These are phyloP conservation scores for Luffa acutangula DNA, from an alignment of 306 rosid genomes.

Conservation along the genomic window DNA sequence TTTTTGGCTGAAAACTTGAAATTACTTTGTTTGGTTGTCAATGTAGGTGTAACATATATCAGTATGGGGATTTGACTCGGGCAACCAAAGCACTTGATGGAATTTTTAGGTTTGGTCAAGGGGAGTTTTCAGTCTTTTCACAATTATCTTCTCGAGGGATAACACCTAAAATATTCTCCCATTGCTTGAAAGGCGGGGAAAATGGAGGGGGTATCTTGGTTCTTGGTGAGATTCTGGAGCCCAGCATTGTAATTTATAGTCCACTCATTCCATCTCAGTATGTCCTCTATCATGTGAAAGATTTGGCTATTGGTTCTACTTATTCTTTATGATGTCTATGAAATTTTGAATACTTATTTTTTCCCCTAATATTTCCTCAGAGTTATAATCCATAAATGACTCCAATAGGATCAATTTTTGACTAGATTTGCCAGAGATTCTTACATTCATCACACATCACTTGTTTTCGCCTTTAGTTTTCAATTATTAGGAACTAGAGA, in stretches of 20 bases:
- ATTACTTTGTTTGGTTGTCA: slow-evolving; percentile 24
- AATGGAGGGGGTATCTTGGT: slow-evolving; percentile 93
- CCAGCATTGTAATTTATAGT: slow-evolving; percentile 80
- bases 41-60: slow-evolving; percentile 79
- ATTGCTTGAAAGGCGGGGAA: slow-evolving; percentile 76
- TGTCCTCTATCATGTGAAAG: slow-evolving; percentile 31
- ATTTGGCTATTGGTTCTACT: background rate
- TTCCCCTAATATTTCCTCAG: background rate
- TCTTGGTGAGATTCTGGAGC: slow-evolving; percentile 97
- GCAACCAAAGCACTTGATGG: slow-evolving; percentile 90
- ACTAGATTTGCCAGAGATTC: background rate
- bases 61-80: slow-evolving; percentile 69
- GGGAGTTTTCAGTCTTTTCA: slow-evolving; percentile 68
- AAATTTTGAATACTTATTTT: background rate
- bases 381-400: background rate
- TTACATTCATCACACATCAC: background rate
- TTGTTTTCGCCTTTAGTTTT: background rate
- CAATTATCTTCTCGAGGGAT: slow-evolving; percentile 73
- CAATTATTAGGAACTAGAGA: background rate
- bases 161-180: slow-evolving; percentile 88
- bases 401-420: background rate
- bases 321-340: background rate
- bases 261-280: slow-evolving; percentile 94
- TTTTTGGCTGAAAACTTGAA: slow-evolving; percentile 15
- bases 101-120: slow-evolving; percentile 88